Base-by-base conservation (phyloP, 345 rosid species). In the Aethionema arabicum region DNA sequence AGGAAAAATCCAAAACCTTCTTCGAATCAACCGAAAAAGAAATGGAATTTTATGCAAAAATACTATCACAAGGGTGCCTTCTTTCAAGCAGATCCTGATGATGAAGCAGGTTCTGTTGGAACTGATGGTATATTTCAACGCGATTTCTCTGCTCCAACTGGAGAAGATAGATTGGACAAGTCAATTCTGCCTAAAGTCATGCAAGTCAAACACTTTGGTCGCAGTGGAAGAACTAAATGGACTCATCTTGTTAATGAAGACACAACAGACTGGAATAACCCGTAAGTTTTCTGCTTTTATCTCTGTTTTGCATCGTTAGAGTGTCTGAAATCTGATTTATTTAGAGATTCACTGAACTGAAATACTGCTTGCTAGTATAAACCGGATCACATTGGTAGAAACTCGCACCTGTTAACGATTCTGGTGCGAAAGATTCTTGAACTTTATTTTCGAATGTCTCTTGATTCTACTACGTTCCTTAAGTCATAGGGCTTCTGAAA, bases 171-270 rank as follows among this genome's bases (percentile, higher is more conserved):
- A 72, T 73, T 87, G 95, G 83, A 84, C 56, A 87, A 84, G 65
- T 74, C 79, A 31, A 85, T 83, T 60, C 61, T 85, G 53, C 92
- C 92, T 0, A 85, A 83, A 64, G 92, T 85, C 49, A 83, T 85
- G 92, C 92, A 86, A 58, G 89, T 86, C 66, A 82, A 86, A 61
- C 85, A 87, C 78, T 87, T 87, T 59, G 89, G 91, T 69, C 88
- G 95, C 1, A 87, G 91, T 56, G 91, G 95, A 36, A 75, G 88
- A 69, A 85, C 95, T 35, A 87, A 87, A 70, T 83, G 95, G 95
- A 85, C 95, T 7, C 95, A 87, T 75, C 89, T 87, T 74, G 91
- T 85, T 62, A 79, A 77, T 54, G 89, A 87, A 72, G 89, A 85
- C 56, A 85, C 95, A 31, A 87, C 91, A 52, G 93, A 86, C 53